Percentiles rank a stretch among this genome's conserved stretches.
Conservation (phyloP, 257 asterid genomes). For the Capsicum rhomboideum region DNA sequence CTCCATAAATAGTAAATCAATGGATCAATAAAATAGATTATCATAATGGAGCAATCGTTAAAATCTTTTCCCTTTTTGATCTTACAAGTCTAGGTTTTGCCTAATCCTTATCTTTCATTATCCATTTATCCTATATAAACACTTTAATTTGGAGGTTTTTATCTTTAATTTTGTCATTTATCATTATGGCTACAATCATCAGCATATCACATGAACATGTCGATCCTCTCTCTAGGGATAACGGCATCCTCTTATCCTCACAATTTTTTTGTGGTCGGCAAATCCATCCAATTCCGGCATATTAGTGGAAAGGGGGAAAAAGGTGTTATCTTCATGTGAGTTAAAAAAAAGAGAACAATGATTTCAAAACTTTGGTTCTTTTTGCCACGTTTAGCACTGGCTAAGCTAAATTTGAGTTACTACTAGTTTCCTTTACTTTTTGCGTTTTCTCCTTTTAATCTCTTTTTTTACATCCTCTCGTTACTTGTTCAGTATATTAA, state of each 20-base stretch:
- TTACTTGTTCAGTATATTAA: too few species aligned
- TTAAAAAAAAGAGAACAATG: neutral
- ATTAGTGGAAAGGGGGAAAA: neutral
- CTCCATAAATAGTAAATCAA: neutral
- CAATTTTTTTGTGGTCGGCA: neutral
- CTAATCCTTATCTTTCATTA: neutral
- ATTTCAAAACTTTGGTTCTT: neutral
- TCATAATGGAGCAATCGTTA: neutral
- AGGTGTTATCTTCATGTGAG: neutral
- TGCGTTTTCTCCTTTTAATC: neutral
- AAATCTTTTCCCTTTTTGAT: neutral
- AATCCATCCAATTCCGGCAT: neutral
- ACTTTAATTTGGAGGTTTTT: neutral
- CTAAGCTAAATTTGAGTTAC: neutral
- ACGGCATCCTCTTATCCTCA: neutral
- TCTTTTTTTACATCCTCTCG: neutral
- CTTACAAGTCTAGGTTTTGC: neutral
- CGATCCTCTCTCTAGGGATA: neutral
- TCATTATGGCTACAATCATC: slow-evolving; percentile 1
- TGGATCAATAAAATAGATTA: neutral
- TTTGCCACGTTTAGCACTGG: neutral
- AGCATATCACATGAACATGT: neutral
- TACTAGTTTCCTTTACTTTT: neutral
- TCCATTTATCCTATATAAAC: neutral
- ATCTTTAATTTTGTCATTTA: neutral